phyloP scores from a whole-genome alignment of 805 yeast species.

The Ogataea trehalophila region DNA sequence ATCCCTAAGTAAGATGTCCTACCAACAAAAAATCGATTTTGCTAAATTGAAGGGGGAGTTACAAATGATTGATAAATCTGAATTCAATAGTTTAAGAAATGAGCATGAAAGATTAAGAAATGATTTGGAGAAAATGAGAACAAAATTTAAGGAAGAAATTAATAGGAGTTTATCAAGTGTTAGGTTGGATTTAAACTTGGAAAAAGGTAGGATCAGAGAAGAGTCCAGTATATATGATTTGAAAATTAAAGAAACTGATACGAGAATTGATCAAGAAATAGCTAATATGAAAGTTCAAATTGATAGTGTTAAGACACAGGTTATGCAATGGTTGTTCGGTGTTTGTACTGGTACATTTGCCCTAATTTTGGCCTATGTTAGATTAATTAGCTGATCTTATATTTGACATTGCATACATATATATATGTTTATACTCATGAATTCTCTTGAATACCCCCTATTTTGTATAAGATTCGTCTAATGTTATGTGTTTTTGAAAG shows the following conservation, averaged over 20 bases:
- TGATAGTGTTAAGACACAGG: conserved; percentile 92
- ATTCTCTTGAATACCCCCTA: too few species aligned
- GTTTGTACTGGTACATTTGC: conserved; percentile 98
- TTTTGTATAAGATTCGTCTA: too few species aligned
- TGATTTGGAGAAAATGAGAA: conserved; percentile 82
- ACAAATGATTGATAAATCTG: conserved; percentile 81
- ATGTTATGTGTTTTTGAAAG: too few species aligned
- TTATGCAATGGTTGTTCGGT: conserved; percentile 97
- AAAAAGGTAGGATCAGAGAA: conserved; percentile 92
- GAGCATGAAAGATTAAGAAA: conserved; percentile 83
- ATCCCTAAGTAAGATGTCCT: conserved; percentile 74
- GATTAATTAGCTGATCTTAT: conserved; percentile 41
- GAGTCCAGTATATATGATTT: conserved; percentile 90
- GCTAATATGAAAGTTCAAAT: conserved; percentile 93
- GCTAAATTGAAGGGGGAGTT: conserved; percentile 91
- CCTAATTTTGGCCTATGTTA: conserved; percentile 82
- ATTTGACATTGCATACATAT: background rate
- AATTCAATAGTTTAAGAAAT: conserved; percentile 72
- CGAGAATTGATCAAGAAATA: conserved; percentile 92
- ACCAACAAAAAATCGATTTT: conserved; percentile 95
- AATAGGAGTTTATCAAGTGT: conserved; percentile 88
- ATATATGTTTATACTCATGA: background rate
- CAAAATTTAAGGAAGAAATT: conserved; percentile 83
- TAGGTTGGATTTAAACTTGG: conserved; percentile 83
- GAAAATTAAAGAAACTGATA: conserved; percentile 90